phyloP scores from a whole-genome alignment of 495 filamentous ascomycete species.

The Tuber borchii region DNA sequence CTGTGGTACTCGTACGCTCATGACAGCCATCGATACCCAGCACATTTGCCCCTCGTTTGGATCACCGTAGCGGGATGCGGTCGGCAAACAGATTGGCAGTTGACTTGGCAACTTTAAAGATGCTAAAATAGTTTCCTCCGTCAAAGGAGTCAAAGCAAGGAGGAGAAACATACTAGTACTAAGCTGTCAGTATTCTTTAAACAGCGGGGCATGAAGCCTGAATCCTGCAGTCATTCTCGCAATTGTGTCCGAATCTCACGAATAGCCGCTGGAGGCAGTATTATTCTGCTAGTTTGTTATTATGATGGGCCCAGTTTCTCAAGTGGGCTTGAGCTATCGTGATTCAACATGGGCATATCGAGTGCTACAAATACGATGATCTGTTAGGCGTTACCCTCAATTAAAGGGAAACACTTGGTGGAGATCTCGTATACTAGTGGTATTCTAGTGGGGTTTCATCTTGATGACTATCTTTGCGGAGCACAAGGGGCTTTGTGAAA shows the following conservation, averaged over 20 bases:
- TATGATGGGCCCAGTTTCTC: background rate
- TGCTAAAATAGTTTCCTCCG: background rate
- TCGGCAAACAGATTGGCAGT: background rate
- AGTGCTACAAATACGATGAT: background rate
- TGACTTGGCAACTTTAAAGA: background rate
- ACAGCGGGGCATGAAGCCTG: background rate
- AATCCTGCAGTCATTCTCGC: background rate
- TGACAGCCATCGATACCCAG: background rate
- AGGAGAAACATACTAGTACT: background rate
- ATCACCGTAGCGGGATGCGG: background rate
- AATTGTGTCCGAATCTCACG: background rate
- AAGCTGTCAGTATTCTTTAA: background rate
- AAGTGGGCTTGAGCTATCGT: background rate
- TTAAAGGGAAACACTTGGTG: background rate
- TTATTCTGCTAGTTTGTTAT: background rate
- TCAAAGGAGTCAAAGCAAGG: background rate
- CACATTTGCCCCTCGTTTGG: background rate
- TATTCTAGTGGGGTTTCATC: background rate
- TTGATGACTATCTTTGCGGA: background rate
- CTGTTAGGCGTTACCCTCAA: background rate
- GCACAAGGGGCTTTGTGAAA: background rate
- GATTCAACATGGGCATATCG: background rate
- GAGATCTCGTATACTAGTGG: background rate
- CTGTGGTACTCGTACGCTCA: background rate
- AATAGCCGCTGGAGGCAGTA: background rate